These are phyloP conservation scores for Rhodotorula glutinis DNA, from an alignment of 1,284 basidiomycete genomes.

Conservation along the genomic window DNA sequence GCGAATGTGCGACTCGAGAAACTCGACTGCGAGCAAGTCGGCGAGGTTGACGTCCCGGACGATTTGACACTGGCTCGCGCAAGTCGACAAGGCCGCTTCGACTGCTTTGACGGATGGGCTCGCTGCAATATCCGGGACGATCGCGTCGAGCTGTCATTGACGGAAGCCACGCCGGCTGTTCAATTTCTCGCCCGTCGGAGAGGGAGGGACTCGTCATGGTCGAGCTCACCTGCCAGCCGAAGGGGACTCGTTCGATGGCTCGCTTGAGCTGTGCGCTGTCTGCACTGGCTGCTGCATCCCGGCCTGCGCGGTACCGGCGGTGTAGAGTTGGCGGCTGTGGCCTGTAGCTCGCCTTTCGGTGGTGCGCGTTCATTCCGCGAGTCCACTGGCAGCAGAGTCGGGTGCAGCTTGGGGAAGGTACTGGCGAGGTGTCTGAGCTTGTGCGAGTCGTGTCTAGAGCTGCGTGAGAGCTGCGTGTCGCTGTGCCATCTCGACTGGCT, in stretches of 20 bases:
- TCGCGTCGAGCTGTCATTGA: slow-evolving; percentile 32
- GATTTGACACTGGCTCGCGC: background rate
- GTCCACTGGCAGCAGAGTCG: no score
- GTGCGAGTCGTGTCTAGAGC: no score
- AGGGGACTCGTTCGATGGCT: slow-evolving; percentile 15
- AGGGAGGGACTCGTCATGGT: no score
- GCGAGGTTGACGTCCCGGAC: slow-evolving; percentile 21
- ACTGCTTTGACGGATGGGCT: background rate
- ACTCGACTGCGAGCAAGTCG: slow-evolving; percentile 24
- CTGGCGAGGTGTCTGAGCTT: no score
- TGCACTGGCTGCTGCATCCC: no score
- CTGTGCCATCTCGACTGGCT: no score
- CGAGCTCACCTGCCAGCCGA: slow-evolving; percentile 29
- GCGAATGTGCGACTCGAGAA: slow-evolving; percentile 25
- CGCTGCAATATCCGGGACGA: slow-evolving; percentile 5
- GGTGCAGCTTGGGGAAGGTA: no score
- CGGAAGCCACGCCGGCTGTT: no score
- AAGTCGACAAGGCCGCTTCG: background rate
- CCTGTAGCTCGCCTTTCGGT: slow-evolving; percentile 24
- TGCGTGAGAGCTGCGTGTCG: no score
- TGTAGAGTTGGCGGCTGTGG: slow-evolving; percentile 1
- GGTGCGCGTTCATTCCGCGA: slow-evolving; percentile 38
- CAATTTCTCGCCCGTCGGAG: no score
- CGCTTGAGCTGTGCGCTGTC: background rate
- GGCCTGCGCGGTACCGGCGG: no score